A percentile compares a stretch with the other conserved stretches of the same genome.
Conservation (phyloP, 345 rosid species). For the Acer saccharum region DNA sequence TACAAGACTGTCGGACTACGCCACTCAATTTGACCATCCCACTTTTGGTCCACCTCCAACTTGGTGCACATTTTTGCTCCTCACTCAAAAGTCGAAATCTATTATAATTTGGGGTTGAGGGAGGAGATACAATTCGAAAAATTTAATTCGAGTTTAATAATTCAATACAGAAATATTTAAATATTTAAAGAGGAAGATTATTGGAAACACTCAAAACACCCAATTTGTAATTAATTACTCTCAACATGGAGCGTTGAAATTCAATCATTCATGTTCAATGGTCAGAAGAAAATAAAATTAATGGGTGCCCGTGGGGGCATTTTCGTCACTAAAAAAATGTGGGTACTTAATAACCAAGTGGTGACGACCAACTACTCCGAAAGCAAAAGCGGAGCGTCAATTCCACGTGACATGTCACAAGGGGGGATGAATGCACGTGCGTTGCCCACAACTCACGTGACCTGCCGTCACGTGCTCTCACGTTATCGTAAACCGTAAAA, state of each 20-base stretch:
- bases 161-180: too few species aligned
- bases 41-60: neutral
- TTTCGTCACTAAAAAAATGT: neutral
- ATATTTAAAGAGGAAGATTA: too few species aligned
- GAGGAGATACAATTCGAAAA: too few species aligned
- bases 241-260: neutral
- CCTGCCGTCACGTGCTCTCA: conserved; percentile 43
- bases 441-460: conserved; percentile 41
- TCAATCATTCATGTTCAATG: neutral
- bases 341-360: neutral
- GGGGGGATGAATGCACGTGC: conserved; percentile 22
- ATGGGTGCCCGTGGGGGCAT: neutral
- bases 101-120: too few species aligned
- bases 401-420: conserved; percentile 29
- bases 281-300: neutral
- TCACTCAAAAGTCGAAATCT: too few species aligned
- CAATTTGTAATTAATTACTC: neutral
- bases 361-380: neutral
- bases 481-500: conserved; percentile 27
- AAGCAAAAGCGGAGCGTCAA: conserved; percentile 15
- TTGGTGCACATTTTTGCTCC: neutral
- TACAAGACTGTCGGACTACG: conserved; percentile 28
- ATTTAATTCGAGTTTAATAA: too few species aligned
- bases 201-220: neutral
- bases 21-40: neutral